Evolutionary conservation across 1,284 basidiomycete genomes (phyloP).

Genomic region (Blastosporella zonata): DNA sequence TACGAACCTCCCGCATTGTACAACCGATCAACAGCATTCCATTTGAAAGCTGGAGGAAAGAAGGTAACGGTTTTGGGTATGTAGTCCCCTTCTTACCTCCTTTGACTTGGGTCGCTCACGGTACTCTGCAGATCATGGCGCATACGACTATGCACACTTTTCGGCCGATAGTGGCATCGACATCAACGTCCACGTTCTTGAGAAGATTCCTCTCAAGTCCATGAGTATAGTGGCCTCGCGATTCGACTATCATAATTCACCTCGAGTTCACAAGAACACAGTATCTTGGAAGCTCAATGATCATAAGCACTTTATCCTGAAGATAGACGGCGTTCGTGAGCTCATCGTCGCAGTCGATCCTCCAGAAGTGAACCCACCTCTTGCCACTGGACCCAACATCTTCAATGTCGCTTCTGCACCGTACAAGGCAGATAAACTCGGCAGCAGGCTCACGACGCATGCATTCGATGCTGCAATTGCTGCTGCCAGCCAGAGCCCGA

Average conservation of each 20-base stretch:
- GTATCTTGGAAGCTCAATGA: constrained; percentile 13
- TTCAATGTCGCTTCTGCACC: constrained; percentile 17
- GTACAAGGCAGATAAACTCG: constrained; percentile 18
- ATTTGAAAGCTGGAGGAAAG: constrained; percentile 13
- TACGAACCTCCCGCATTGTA: constrained; percentile 15
- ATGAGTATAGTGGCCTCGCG: constrained; percentile 15
- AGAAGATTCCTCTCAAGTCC: constrained; percentile 10
- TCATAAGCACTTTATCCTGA: constrained; percentile 16
- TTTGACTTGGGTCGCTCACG: background rate
- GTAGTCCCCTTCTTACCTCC: background rate
- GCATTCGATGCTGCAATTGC: constrained; percentile 17
- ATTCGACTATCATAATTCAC: constrained; percentile 15
- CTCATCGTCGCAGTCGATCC: constrained; percentile 21
- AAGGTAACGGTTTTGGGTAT: constrained; percentile 16
- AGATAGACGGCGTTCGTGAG: constrained; percentile 18
- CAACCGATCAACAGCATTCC: constrained; percentile 13
- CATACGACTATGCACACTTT: constrained; percentile 20
- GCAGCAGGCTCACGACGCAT: constrained; percentile 11
- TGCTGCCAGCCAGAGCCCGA: constrained; percentile 6
- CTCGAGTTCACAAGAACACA: constrained; percentile 13
- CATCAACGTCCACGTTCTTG: constrained; percentile 14
- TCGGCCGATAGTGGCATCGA: constrained; percentile 15
- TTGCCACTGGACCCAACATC: constrained; percentile 13
- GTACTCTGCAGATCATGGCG: constrained; percentile 1
- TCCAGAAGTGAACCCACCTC: constrained; percentile 11